Percentiles rank a stretch among this genome's conserved stretches.
These are phyloP conservation scores for Acacia pycnantha DNA, from an alignment of 331 rosid species.

Conservation along the genomic window DNA sequence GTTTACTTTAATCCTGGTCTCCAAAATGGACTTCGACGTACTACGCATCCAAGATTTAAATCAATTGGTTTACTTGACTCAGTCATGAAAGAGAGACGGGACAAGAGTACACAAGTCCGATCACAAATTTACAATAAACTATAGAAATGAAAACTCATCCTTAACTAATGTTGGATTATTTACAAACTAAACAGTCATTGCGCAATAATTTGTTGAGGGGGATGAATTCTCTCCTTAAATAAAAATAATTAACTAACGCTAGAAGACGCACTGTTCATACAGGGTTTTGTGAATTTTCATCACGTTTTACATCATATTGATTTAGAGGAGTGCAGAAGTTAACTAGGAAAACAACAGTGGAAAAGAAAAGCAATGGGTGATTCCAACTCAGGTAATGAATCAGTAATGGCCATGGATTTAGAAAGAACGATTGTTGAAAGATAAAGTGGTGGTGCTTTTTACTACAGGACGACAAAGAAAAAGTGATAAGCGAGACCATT, in stretches of 20 bases:
- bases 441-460: background rate
- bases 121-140: too few species aligned
- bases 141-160: background rate
- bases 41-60: background rate
- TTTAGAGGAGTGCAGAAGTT: background rate
- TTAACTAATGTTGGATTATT: background rate
- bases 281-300: background rate
- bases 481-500: background rate
- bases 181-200: background rate
- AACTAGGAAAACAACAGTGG: background rate
- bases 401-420: background rate
- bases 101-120: background rate
- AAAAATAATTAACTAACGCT: too few species aligned
- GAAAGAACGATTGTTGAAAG: background rate
- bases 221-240: background rate
- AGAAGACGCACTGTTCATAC: background rate
- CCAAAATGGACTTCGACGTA: background rate
- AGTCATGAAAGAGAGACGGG: background rate
- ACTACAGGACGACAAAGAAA: background rate
- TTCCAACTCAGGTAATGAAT: background rate
- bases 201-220: background rate
- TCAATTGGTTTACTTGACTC: background rate
- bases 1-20: background rate
- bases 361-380: background rate
- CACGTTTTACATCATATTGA: background rate